These are phyloP conservation scores for Aspergillus terreus DNA, from an alignment of 2,329 filamentous ascomycete species.

Conservation along the genomic window DNA sequence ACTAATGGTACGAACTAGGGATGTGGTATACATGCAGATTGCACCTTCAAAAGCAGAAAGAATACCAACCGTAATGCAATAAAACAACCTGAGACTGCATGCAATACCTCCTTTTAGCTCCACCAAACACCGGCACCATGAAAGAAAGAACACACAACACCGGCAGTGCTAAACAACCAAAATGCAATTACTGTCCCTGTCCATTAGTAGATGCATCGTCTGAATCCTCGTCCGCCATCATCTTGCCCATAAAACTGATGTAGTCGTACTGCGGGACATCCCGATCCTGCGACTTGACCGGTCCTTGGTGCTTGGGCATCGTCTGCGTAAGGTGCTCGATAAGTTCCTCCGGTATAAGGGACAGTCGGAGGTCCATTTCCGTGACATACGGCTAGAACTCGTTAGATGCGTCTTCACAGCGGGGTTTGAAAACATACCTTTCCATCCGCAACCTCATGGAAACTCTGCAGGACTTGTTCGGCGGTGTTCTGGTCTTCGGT, in stretches of 20 bases:
- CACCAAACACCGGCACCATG: conserved; percentile 22
- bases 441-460: conserved; percentile 94
- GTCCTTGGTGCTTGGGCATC: conserved; percentile 80
- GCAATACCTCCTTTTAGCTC: conserved; percentile 18
- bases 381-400: conserved; percentile 76
- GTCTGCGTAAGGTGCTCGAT: conserved; percentile 87
- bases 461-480: conserved; percentile 97
- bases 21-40: not conserved
- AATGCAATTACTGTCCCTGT: conserved; percentile 10
- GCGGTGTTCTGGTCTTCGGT: conserved; percentile 99
- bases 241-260: conserved; percentile 91
- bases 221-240: conserved; percentile 52
- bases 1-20: not conserved
- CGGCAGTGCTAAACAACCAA: conserved; percentile 11
- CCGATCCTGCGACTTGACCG: conserved; percentile 72
- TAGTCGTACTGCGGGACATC: conserved; percentile 90
- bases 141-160: conserved; percentile 11
- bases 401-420: conserved; percentile 7
- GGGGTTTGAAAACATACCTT: conserved; percentile 54
- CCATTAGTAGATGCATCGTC: conserved; percentile 19
- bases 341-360: conserved; percentile 91
- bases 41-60: not conserved
- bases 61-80: conserved; percentile 10
- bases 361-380: conserved; percentile 92
- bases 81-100: conserved; percentile 15